Conservation (phyloP, 805 yeast species). For the Suhomyces canberraensis region DNA sequence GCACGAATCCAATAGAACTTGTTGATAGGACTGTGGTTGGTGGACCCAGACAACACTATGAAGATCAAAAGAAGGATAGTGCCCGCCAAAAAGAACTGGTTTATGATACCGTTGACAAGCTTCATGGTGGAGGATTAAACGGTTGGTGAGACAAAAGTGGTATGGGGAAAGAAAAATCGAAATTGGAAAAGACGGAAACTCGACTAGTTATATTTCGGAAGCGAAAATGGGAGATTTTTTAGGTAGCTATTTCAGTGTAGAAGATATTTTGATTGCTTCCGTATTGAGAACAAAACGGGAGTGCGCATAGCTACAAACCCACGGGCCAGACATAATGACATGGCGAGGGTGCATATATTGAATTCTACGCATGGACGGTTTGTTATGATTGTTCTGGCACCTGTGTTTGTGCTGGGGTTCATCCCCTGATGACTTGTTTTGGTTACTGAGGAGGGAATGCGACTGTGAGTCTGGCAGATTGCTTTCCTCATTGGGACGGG, state of each 20-base stretch:
- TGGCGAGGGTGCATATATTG: background rate
- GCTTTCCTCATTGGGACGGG: no score
- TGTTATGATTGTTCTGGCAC: no score
- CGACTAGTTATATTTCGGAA: background rate
- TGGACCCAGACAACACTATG: constrained; percentile 64
- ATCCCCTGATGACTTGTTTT: no score
- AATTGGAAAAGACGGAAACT: background rate
- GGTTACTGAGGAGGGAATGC: no score
- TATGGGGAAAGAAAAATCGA: background rate
- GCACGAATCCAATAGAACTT: constrained; percentile 80
- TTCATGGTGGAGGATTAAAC: constrained; percentile 22
- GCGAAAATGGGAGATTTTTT: background rate
- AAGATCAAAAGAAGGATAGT: constrained; percentile 54
- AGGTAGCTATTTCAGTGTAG: constrained; percentile 1
- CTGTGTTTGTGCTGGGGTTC: no score
- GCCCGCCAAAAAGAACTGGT: constrained; percentile 41
- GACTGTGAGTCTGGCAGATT: no score
- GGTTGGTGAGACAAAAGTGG: background rate
- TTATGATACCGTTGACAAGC: constrained; percentile 28
- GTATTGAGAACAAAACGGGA: constrained; percentile 1
- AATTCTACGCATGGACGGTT: constrained; percentile 1
- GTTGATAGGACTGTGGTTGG: constrained; percentile 55
- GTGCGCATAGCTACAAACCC: background rate
- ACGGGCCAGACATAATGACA: background rate
- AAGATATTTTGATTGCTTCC: constrained; percentile 6